A percentile compares a stretch with the other conserved stretches of the same genome.
Conservation (phyloP, 768 basidiomycete species). For the Galerina sulciceps region DNA sequence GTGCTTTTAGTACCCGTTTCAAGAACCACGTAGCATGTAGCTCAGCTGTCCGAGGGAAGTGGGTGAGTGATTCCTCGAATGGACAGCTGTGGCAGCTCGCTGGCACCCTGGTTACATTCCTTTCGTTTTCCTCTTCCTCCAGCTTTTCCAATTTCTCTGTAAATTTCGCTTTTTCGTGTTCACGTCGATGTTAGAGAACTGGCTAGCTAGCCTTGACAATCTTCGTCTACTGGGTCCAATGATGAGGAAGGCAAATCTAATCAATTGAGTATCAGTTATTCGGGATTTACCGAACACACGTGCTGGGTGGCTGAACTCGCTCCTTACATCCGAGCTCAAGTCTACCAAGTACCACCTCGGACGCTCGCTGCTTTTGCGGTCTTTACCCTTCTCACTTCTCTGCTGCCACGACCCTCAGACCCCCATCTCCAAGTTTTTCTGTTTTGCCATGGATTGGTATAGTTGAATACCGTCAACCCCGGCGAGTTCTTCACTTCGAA, state of each 20-base stretch:
- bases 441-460: background rate
- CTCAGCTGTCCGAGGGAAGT: too few relatives aligned
- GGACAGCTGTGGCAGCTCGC: conserved; percentile 1
- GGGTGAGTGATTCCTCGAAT: background rate
- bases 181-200: background rate
- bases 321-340: conserved; percentile 33
- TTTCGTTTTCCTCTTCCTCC: background rate
- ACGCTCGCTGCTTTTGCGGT: conserved; percentile 28
- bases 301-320: conserved; percentile 39
- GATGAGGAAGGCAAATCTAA: conserved; percentile 7
- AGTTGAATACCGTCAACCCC: background rate
- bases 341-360: conserved; percentile 14
- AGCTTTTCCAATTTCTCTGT: background rate
- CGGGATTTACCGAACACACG: conserved; percentile 35
- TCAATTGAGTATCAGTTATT: conserved; percentile 21
- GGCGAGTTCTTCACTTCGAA: background rate
- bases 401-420: conserved; percentile 6
- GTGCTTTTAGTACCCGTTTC: too few relatives aligned
- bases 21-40: too few relatives aligned
- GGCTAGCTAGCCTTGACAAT: background rate
- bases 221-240: background rate
- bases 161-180: too few relatives aligned
- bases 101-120: background rate
- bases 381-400: conserved; percentile 21
- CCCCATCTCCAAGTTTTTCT: background rate